phyloP scores from a whole-genome alignment of 441 rosid species.

The Syzygium malaccense region DNA sequence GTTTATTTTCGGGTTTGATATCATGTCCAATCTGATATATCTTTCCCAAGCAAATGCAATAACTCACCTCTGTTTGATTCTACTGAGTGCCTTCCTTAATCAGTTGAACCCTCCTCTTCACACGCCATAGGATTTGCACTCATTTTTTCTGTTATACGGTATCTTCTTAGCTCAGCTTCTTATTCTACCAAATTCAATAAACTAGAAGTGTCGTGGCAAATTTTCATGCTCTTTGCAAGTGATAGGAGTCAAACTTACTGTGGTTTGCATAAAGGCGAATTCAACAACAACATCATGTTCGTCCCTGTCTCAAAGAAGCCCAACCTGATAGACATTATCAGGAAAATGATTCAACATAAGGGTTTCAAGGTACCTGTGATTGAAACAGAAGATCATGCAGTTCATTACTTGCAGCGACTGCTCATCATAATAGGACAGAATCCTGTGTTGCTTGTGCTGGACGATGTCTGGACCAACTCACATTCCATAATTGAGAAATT shows the following conservation, averaged over 20 bases:
- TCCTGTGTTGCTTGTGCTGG: conserved; percentile 6
- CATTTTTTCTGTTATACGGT: rapidly evolving
- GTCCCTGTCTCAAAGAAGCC: not conserved
- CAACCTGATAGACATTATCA: not conserved
- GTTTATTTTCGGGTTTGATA: not conserved
- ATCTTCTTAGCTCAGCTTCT: not conserved
- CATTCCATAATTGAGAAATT: conserved; percentile 30
- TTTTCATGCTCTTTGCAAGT: not conserved
- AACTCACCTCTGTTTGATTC: not conserved
- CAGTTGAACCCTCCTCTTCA: not conserved
- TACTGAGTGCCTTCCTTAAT: not conserved
- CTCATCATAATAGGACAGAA: not conserved
- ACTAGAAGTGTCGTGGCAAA: not conserved
- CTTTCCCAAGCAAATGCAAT: not conserved
- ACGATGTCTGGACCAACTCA: conserved; percentile 42
- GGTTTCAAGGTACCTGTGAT: not conserved
- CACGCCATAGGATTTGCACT: not conserved
- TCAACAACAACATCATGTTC: not conserved
- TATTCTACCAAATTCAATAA: not conserved
- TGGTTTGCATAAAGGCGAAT: not conserved
- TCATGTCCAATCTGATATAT: not conserved
- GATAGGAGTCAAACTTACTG: not conserved
- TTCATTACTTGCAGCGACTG: not conserved
- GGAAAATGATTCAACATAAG: not conserved
- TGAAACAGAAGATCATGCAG: not conserved